Evolutionary conservation across 192 early-diverging fungal species (phyloP).

Genomic region (Cladochytrium replicatum): DNA sequence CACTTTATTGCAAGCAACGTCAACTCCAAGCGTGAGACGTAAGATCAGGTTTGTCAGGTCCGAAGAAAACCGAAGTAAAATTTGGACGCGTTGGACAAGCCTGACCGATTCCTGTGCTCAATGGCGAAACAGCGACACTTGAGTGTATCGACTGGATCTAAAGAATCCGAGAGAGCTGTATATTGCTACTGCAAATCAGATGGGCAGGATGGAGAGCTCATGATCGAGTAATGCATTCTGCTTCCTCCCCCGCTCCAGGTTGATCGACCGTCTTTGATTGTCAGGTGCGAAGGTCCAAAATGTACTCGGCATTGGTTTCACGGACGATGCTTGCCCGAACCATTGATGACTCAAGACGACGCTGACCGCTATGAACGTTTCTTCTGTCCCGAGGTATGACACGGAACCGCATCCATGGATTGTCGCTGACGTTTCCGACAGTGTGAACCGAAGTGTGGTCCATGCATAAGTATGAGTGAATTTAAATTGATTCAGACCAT

Average conservation of each 20-base stretch:
- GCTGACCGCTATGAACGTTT: slow-evolving; percentile 22
- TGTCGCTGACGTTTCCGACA: slow-evolving; percentile 1
- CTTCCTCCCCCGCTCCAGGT: not conserved
- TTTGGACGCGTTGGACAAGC: too few relatives aligned
- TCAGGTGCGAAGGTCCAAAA: slow-evolving; percentile 16
- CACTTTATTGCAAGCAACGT: too few relatives aligned
- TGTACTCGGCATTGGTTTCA: slow-evolving; percentile 25
- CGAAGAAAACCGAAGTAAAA: too few relatives aligned
- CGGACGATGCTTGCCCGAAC: slow-evolving; percentile 17
- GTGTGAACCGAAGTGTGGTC: slow-evolving; percentile 25
- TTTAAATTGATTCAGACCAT: not conserved
- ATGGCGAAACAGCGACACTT: too few relatives aligned
- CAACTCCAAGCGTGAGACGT: too few relatives aligned
- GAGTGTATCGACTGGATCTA: too few relatives aligned
- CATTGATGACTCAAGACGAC: slow-evolving; percentile 12
- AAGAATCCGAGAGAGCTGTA: slow-evolving; percentile 1
- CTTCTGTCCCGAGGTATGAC: slow-evolving; percentile 27
- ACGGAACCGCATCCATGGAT: not conserved
- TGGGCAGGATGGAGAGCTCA: slow-evolving; percentile 12
- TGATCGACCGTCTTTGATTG: not conserved
- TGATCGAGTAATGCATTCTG: slow-evolving; percentile 11
- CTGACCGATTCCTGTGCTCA: too few relatives aligned
- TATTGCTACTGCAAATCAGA: slow-evolving; percentile 15
- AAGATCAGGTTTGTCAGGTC: too few relatives aligned
- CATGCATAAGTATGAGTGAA: slow-evolving; percentile 14